These are phyloP conservation scores for Scutellaria galericulata DNA, from an alignment of 257 asterid genomes.

Conservation along the genomic window DNA sequence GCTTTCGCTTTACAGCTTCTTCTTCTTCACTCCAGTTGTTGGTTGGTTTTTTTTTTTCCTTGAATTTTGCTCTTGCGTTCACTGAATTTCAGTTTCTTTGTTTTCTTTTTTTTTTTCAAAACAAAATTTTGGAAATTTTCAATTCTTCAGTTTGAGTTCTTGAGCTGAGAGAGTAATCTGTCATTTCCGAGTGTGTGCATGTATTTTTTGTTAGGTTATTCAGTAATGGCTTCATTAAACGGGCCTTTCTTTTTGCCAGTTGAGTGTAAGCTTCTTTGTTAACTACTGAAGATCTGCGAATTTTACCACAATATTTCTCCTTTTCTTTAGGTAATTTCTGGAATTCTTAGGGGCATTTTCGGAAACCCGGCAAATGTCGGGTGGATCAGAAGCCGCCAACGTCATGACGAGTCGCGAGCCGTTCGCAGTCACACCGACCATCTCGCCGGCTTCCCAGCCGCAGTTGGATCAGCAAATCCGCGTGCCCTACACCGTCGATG, in stretches of 20 bases:
- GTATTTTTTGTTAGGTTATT: not conserved
- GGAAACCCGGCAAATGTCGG: slow-evolving; percentile 45
- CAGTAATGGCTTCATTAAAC: slow-evolving; percentile 24
- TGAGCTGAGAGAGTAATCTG: not conserved
- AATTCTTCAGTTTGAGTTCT: slow-evolving; percentile 6
- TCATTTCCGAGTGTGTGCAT: not conserved
- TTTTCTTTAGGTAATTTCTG: slow-evolving; percentile 27
- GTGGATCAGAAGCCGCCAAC: slow-evolving; percentile 37
- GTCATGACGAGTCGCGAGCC: slow-evolving; percentile 42
- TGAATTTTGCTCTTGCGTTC: slow-evolving; percentile 8
- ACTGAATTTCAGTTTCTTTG: slow-evolving; percentile 25
- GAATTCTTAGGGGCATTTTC: slow-evolving; percentile 21
- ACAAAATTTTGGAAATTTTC: not conserved
- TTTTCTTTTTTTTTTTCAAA: not conserved
- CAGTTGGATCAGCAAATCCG: slow-evolving; percentile 46
- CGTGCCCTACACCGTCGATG: slow-evolving; percentile 39
- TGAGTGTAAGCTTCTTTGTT: slow-evolving; percentile 19
- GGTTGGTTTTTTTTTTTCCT: not conserved
- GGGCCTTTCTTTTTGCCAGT: not conserved
- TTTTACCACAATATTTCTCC: not conserved
- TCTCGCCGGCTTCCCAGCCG: slow-evolving; percentile 29
- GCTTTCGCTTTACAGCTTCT: slow-evolving; percentile 30
- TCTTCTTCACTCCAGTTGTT: slow-evolving; percentile 12
- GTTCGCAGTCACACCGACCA: slow-evolving; percentile 27
- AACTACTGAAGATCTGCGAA: slow-evolving; percentile 43